Conservation (phyloP, 2,329 filamentous ascomycete species). For the Hypoxylon sp. region DNA sequence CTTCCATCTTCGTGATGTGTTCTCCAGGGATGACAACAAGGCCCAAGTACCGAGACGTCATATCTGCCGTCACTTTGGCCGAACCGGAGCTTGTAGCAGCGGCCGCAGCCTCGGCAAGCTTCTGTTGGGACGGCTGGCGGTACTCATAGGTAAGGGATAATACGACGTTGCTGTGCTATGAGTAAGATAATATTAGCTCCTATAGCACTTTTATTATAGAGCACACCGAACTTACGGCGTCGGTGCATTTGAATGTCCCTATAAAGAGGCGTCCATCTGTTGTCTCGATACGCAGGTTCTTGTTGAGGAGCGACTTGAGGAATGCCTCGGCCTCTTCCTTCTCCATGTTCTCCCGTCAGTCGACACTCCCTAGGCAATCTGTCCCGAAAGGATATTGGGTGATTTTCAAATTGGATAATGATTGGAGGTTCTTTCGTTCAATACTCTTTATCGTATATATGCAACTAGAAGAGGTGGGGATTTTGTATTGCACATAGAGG, state of each 20-base stretch:
- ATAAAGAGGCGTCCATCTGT: conserved; percentile 91
- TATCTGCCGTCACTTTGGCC: conserved; percentile 72
- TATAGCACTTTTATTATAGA: background rate
- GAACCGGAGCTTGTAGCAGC: conserved; percentile 57
- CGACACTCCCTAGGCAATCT: background rate
- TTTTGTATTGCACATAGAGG: conserved; percentile 13
- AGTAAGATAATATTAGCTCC: conserved; percentile 1
- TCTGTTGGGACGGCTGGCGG: conserved; percentile 75
- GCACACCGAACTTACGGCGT: conserved; percentile 75
- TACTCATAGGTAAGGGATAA: conserved; percentile 91
- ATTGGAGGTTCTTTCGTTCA: background rate
- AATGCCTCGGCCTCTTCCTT: conserved; percentile 69
- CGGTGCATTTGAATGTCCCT: conserved; percentile 94
- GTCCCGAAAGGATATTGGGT: background rate
- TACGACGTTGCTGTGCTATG: conserved; percentile 90
- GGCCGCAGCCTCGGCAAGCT: conserved; percentile 57
- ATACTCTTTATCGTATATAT: background rate
- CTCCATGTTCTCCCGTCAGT: conserved; percentile 52
- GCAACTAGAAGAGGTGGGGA: background rate
- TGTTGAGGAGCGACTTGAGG: conserved; percentile 79
- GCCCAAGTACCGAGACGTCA: conserved; percentile 89
- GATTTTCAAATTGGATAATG: no score
- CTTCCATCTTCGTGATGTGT: conserved; percentile 88
- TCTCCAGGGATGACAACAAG: conserved; percentile 90
- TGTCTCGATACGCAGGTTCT: conserved; percentile 83